Evolutionary conservation across 2,329 filamentous ascomycete species (phyloP).

Genomic region (Botryotinia globosa): DNA sequence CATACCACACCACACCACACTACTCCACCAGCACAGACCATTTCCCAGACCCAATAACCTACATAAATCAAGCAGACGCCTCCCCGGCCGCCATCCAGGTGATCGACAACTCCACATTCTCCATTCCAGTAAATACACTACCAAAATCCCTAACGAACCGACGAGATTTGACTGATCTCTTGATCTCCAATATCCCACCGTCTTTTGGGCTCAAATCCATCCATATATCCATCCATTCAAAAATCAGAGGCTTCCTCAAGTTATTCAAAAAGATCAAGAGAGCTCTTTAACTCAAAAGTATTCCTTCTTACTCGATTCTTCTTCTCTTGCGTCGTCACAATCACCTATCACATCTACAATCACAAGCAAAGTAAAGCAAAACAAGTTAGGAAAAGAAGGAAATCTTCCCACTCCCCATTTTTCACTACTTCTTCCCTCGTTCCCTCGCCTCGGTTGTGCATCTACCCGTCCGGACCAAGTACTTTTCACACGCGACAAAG

Average conservation of each 20-base stretch:
- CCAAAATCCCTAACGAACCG: neutral
- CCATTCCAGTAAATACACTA: conserved; percentile 22
- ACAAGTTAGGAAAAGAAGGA: neutral
- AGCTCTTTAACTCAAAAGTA: neutral
- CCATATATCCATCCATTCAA: neutral
- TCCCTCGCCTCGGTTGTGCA: conserved; percentile 12
- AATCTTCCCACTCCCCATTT: neutral
- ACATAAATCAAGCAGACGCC: conserved; percentile 38
- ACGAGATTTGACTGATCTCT: neutral
- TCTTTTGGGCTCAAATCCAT: neutral
- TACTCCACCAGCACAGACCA: conserved; percentile 29
- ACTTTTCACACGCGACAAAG: conserved; percentile 1
- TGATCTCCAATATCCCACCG: neutral
- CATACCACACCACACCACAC: neutral
- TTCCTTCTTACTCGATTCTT: neutral
- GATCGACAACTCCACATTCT: conserved; percentile 43
- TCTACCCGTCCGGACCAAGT: conserved; percentile 5
- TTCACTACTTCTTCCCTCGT: conserved; percentile 7
- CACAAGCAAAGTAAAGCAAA: conserved; percentile 5
- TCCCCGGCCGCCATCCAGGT: conserved; percentile 41
- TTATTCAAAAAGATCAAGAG: neutral
- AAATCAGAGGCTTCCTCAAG: neutral
- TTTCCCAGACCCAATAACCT: conserved; percentile 35
- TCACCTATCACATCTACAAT: neutral
- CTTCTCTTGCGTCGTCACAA: neutral